Evolutionary conservation across 1,284 basidiomycete species (phyloP), one percentile per base, ranked within the genome.

Genomic region (Omphalotus olearius): DNA sequence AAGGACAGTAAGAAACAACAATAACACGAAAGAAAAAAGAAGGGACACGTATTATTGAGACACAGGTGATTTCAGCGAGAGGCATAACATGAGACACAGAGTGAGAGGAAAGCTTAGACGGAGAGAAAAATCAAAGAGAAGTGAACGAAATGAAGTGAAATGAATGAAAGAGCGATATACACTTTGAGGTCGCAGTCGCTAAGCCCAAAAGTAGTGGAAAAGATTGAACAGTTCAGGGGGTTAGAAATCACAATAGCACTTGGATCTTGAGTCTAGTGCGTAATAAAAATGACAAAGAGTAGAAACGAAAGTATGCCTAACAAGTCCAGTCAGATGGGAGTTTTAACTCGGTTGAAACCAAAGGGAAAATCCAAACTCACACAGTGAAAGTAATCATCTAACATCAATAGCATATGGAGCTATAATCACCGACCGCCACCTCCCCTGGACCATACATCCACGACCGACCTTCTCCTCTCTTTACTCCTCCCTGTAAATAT

Each of bases 401-500:
- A 46, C n/a, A 25, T 20, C 10, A 16, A 16, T 17, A 13, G 40
- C 16, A 52, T 18, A 28, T 14, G 30, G 23, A 30, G 17, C 44
- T 46, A 39, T 6, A 14, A 43, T 46, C 36, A 45, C 17, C 45
- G 26, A 40, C 13, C 35, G 18, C 14, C 20, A 40, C 33, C 53
- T 56, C 37, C 58, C 54, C 56, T 41, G 58, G 73, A 71, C 76
- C 71, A 75, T 45, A 75, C 69, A 59, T 75, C 73, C 17, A 72
- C 72, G 23, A 75, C 69, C 1, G 71, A 73, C 60, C 71, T 65
- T 58, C 73, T 65, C 52, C 72, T 60, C 56, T 74, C 71, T 56
- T 66, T 44, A n/a, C 38, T 65, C 55, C 65, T 69, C 51, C 58
- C 59, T 33, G 56, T 62, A 54, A 66, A 60, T 50, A 69, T 50